These are phyloP conservation scores for Kurtzmaniella natalensis DNA, from an alignment of 1,139 yeast species.

Conservation along the genomic window DNA sequence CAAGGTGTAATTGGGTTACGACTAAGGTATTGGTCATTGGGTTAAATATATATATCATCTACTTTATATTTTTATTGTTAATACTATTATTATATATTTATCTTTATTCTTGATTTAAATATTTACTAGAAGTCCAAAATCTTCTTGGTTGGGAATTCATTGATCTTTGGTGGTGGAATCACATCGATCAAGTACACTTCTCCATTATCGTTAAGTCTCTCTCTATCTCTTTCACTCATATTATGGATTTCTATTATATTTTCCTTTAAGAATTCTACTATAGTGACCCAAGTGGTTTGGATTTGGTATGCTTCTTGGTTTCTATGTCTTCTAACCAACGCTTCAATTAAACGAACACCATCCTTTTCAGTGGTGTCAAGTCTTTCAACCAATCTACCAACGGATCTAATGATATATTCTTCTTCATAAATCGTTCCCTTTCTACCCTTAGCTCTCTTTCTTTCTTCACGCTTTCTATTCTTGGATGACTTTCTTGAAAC, in stretches of 20 bases:
- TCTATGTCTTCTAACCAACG: slow-evolving; percentile 66
- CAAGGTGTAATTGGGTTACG: slow-evolving; percentile 9
- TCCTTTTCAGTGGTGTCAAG: slow-evolving; percentile 72
- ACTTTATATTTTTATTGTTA: background rate
- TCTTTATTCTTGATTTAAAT: background rate
- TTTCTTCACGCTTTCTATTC: slow-evolving; percentile 89
- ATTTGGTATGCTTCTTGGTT: slow-evolving; percentile 79
- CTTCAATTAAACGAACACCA: slow-evolving; percentile 69
- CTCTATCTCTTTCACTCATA: slow-evolving; percentile 80
- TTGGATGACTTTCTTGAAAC: slow-evolving; percentile 90
- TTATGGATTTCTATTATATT: slow-evolving; percentile 71
- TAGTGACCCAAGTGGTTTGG: slow-evolving; percentile 62
- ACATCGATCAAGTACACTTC: slow-evolving; percentile 71
- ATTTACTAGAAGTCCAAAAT: slow-evolving; percentile 49
- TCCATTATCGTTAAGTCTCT: slow-evolving; percentile 86
- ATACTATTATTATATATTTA: background rate
- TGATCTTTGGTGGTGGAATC: slow-evolving; percentile 61
- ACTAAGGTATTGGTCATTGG: too few species aligned
- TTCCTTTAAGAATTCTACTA: slow-evolving; percentile 50
- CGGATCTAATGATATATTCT: slow-evolving; percentile 84
- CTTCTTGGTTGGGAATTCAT: slow-evolving; percentile 53
- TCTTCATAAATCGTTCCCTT: slow-evolving; percentile 97
- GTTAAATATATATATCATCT: background rate
- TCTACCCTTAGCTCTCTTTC: slow-evolving; percentile 94
- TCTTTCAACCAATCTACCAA: slow-evolving; percentile 84